Percentiles rank a stretch among this genome's conserved stretches.
These are phyloP conservation scores for Gomphus bonarii DNA, from an alignment of 1,284 basidiomycete genomes.

Conservation along the genomic window DNA sequence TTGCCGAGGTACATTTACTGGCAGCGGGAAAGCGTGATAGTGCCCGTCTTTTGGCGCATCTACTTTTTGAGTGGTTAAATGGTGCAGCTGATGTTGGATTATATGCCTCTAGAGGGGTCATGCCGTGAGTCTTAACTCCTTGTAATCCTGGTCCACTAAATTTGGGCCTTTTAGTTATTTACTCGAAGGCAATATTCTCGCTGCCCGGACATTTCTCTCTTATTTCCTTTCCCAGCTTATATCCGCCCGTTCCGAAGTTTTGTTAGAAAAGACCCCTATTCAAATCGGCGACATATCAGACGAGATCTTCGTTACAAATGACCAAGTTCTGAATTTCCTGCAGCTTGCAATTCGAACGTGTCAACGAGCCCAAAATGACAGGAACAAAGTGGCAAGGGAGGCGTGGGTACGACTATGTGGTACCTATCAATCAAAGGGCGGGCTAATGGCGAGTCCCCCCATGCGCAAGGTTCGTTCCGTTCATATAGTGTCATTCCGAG, in stretches of 20 bases:
- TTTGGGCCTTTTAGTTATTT: conserved; percentile 47
- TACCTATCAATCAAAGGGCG: conserved; percentile 63
- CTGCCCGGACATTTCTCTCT: conserved; percentile 74
- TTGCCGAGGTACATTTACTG: conserved; percentile 73
- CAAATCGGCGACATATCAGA: conserved; percentile 30
- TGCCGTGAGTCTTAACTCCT: conserved; percentile 51
- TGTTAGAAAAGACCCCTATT: conserved; percentile 29
- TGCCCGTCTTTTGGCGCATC: conserved; percentile 73
- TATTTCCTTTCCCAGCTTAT: conserved; percentile 59
- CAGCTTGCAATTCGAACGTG: conserved; percentile 80
- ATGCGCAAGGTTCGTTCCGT: conserved; percentile 57
- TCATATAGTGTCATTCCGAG: conserved; percentile 1
- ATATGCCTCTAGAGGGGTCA: conserved; percentile 73
- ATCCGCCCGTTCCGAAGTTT: conserved; percentile 26
- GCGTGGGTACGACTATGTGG: conserved; percentile 78
- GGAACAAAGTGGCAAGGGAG: conserved; percentile 62
- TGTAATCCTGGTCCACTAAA: neutral
- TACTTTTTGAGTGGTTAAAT: conserved; percentile 71
- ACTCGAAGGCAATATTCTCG: conserved; percentile 80
- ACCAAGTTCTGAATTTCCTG: conserved; percentile 72
- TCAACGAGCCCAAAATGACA: conserved; percentile 70
- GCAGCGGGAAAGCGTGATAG: conserved; percentile 81
- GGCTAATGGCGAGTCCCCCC: conserved; percentile 51
- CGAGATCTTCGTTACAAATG: conserved; percentile 64
- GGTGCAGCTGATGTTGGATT: conserved; percentile 38